Evolutionary conservation across 176 grass and related monocot genomes (phyloP).

Genomic region (Avena atlantica): DNA sequence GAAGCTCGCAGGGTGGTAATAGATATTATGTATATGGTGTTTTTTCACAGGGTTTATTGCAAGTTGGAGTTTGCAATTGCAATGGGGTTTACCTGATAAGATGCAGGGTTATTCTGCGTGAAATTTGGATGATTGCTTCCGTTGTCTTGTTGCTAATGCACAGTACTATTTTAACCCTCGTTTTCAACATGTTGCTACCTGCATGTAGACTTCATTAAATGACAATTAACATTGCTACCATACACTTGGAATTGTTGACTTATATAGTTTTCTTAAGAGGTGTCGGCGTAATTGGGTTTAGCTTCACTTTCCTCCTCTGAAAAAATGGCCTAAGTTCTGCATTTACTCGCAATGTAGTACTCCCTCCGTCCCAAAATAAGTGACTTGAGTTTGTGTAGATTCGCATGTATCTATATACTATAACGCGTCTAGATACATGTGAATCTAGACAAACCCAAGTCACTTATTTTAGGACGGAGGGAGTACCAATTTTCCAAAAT

Average conservation of each 20-base stretch:
- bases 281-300: conserved; percentile 13
- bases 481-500: too few species aligned
- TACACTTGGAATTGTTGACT: conserved; percentile 10
- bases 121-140: conserved; percentile 15
- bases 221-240: conserved; percentile 16
- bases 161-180: conserved; percentile 20
- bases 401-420: too few species aligned
- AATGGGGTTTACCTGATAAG: conserved; percentile 41
- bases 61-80: conserved; percentile 40
- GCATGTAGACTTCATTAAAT: conserved; percentile 21
- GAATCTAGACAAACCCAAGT: too few species aligned
- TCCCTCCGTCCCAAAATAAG: background rate
- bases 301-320: background rate
- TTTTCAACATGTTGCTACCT: conserved; percentile 3
- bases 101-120: conserved; percentile 32
- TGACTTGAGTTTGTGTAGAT: too few species aligned
- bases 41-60: conserved; percentile 59
- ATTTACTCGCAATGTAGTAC: conserved; percentile 24
- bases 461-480: too few species aligned
- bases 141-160: conserved; percentile 24
- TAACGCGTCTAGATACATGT: too few species aligned
- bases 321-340: conserved; percentile 13
- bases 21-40: conserved; percentile 41
- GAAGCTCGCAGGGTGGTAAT: conserved; percentile 94
- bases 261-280: conserved; percentile 5